phyloP scores from a whole-genome alignment of 306 rosid species.

The Betula pendula region DNA sequence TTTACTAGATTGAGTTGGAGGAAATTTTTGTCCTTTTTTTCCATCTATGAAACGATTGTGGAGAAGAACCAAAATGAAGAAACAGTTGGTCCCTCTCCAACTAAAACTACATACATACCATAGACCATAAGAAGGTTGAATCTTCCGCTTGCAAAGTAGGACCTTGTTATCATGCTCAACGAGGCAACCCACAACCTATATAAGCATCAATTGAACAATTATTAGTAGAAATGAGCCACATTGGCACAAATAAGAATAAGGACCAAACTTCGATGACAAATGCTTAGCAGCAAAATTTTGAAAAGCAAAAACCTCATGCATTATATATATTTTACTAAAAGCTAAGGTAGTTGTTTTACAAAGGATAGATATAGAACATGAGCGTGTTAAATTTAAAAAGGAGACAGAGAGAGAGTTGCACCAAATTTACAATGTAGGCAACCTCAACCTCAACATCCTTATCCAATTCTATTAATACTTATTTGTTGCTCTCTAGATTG shows the following conservation, averaged over 20 bases:
- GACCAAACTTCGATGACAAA: constrained; percentile 21
- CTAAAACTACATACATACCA: constrained; percentile 56
- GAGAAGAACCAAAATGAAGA: constrained; percentile 20
- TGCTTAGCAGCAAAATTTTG: constrained; percentile 6
- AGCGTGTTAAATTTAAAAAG: not conserved
- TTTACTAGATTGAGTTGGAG: no score
- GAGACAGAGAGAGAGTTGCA: not conserved
- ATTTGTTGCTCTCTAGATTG: not conserved
- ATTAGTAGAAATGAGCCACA: constrained; percentile 28
- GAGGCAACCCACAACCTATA: constrained; percentile 95
- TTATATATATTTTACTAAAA: not conserved
- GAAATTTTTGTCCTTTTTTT: not conserved
- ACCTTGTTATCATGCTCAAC: constrained; percentile 74
- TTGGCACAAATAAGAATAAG: constrained; percentile 4
- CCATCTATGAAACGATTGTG: constrained; percentile 9
- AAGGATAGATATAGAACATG: not conserved
- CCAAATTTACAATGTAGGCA: constrained; percentile 1
- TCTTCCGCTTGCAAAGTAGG: constrained; percentile 96
- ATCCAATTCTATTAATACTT: constrained; percentile 15
- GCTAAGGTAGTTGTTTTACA: not conserved
- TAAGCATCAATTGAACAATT: constrained; percentile 23
- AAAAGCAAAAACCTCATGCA: constrained; percentile 4
- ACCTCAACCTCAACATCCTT: constrained; percentile 7
- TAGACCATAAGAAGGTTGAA: constrained; percentile 91
- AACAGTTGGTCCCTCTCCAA: constrained; percentile 12